Percentiles rank a stretch among this genome's conserved stretches.
Conservation (phyloP, 108 stramenopile genomes). For the Cylindrotheca fusiformis region DNA sequence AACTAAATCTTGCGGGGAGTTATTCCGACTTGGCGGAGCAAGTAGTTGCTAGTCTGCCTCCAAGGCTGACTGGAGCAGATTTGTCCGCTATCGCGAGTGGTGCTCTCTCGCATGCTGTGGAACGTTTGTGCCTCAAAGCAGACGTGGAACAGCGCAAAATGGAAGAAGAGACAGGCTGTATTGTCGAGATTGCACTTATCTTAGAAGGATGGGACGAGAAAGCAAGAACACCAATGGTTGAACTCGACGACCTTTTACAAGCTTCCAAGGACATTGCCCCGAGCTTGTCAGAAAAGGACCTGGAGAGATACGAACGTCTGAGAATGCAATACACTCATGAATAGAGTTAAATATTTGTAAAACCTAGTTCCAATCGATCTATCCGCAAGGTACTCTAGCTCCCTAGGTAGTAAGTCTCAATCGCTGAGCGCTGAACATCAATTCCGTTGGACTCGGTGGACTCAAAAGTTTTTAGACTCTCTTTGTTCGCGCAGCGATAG, state of each 20-base stretch:
- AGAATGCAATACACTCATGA: constrained; percentile 21
- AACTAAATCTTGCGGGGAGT: constrained; percentile 80
- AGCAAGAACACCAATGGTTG: constrained; percentile 51
- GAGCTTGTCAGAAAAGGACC: constrained; percentile 61
- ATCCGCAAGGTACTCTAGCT: too few relatives aligned
- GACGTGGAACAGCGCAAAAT: constrained; percentile 51
- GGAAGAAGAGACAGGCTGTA: constrained; percentile 3
- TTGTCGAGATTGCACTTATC: constrained; percentile 38
- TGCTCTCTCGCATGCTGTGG: constrained; percentile 73
- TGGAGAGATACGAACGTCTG: constrained; percentile 65
- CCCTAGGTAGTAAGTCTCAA: too few relatives aligned
- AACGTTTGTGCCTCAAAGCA: constrained; percentile 68
- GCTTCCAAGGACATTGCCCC: constrained; percentile 65
- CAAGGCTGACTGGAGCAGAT: constrained; percentile 90
- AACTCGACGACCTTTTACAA: constrained; percentile 57
- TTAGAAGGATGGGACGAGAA: constrained; percentile 59
- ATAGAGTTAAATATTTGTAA: too few relatives aligned
- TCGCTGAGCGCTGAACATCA: too few relatives aligned
- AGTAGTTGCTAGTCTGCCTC: constrained; percentile 71
- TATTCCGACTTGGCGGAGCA: constrained; percentile 38
- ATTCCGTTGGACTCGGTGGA: too few relatives aligned
- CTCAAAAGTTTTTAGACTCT: too few relatives aligned
- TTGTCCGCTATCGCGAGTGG: constrained; percentile 88
- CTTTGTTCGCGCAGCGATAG: too few relatives aligned
- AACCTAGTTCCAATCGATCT: too few relatives aligned